A percentile compares a stretch with the other conserved stretches of the same genome.
phyloP scores from a whole-genome alignment of 2,329 filamentous ascomycete species.

The Penicillium sp. region DNA sequence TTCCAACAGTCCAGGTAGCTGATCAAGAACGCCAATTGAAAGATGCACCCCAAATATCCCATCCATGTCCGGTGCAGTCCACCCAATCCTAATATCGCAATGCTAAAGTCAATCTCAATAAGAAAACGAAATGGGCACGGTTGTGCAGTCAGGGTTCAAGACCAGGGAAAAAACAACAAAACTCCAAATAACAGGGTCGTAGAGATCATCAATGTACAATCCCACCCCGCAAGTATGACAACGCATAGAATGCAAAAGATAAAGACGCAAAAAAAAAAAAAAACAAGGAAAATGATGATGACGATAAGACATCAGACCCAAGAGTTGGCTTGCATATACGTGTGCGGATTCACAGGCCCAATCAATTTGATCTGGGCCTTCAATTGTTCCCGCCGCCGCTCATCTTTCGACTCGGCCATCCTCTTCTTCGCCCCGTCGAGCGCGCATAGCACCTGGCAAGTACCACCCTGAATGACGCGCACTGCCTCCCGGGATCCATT shows the following conservation, averaged over 20 bases:
- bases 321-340: constrained; percentile 30
- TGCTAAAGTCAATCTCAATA: background rate
- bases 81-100: background rate
- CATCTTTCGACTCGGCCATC: constrained; percentile 38
- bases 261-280: constrained; percentile 13
- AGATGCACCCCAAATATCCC: background rate
- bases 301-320: constrained; percentile 32
- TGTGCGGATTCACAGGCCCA: constrained; percentile 41
- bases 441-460: constrained; percentile 32
- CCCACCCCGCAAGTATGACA: background rate
- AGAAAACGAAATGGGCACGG: background rate
- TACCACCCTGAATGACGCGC: constrained; percentile 33
- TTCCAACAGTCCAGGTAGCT: background rate
- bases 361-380: constrained; percentile 48
- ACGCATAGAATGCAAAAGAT: background rate
- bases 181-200: background rate
- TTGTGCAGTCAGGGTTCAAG: background rate
- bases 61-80: background rate
- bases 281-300: background rate
- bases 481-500: constrained; percentile 33
- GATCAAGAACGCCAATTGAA: background rate
- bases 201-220: background rate
- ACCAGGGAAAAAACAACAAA: background rate
- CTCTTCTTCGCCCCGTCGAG: constrained; percentile 41
- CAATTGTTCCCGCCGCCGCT: constrained; percentile 42